Evolutionary conservation across 495 filamentous ascomycete species (phyloP).

Genomic region (Platismatia glauca): DNA sequence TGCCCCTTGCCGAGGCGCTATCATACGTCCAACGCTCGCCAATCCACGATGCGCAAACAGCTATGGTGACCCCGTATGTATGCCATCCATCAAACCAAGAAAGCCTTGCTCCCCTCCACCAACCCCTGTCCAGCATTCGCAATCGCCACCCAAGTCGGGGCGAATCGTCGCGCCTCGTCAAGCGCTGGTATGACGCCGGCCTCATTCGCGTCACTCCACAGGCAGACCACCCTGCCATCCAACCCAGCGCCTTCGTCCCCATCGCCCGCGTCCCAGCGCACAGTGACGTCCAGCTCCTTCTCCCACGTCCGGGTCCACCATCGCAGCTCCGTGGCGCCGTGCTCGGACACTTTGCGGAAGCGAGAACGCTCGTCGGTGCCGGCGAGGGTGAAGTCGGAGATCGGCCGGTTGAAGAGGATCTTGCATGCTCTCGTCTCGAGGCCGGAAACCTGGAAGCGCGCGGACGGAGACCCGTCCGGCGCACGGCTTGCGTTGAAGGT

Average conservation of each 20-base stretch:
- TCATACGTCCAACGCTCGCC: neutral
- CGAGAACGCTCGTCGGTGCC: constrained; percentile 46
- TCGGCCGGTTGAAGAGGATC: constrained; percentile 51
- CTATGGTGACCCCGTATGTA: neutral
- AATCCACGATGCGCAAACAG: neutral
- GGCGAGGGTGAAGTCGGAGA: constrained; percentile 52
- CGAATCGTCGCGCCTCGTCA: constrained; percentile 68
- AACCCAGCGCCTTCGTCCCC: constrained; percentile 36
- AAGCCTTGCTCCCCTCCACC: constrained; percentile 62
- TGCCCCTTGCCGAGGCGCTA: neutral
- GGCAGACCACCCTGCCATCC: constrained; percentile 64
- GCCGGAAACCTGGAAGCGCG: constrained; percentile 51
- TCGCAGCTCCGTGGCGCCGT: constrained; percentile 47
- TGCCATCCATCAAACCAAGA: constrained; percentile 36
- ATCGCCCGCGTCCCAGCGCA: constrained; percentile 49
- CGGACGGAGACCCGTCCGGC: constrained; percentile 33
- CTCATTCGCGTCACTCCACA: constrained; percentile 81
- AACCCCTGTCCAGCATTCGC: constrained; percentile 70
- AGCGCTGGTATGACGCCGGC: constrained; percentile 69
- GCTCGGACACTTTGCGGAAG: constrained; percentile 46
- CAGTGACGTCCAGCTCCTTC: constrained; percentile 63
- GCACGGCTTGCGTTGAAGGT: constrained; percentile 51
- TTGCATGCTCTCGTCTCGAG: constrained; percentile 63
- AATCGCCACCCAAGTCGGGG: constrained; percentile 68
- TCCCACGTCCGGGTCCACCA: constrained; percentile 73